Conservation (phyloP, 805 yeast genomes). For the Ogataea ramenticola region DNA sequence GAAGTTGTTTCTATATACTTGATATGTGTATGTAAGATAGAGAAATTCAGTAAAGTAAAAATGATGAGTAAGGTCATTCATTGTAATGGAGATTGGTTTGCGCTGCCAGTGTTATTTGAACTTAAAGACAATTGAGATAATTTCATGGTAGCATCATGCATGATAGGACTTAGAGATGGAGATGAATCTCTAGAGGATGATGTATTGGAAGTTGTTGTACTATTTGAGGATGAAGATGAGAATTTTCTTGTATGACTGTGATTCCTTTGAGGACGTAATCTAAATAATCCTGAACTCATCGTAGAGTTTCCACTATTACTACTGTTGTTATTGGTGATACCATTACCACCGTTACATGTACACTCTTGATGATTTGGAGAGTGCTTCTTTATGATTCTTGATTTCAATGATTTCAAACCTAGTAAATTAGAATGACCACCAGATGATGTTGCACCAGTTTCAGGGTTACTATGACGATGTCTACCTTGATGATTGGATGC, state of each 20-base stretch:
- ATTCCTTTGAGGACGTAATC: not conserved
- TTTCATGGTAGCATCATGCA: not conserved
- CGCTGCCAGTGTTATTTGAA: too few relatives aligned
- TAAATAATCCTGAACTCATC: not conserved
- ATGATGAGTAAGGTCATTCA: too few relatives aligned
- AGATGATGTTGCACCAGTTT: not conserved
- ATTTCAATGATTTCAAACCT: conserved; percentile 8
- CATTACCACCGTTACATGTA: not conserved
- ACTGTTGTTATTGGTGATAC: not conserved
- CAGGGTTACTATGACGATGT: too few relatives aligned
- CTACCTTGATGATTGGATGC: too few relatives aligned
- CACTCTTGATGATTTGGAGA: not conserved
- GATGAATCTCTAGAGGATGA: not conserved
- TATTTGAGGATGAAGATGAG: not conserved
- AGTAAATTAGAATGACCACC: not conserved
- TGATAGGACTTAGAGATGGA: not conserved
- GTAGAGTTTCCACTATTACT: not conserved
- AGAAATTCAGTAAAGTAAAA: too few relatives aligned
- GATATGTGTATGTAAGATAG: too few relatives aligned
- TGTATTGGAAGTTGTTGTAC: not conserved
- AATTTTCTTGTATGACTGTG: not conserved
- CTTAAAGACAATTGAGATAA: not conserved
- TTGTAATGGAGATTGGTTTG: too few relatives aligned
- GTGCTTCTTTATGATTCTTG: conserved; percentile 6
- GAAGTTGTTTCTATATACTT: too few relatives aligned